Percentiles rank a stretch among this genome's conserved stretches.
Conservation (phyloP, 2,329 filamentous ascomycete genomes). For the Colletotrichum siamense region DNA sequence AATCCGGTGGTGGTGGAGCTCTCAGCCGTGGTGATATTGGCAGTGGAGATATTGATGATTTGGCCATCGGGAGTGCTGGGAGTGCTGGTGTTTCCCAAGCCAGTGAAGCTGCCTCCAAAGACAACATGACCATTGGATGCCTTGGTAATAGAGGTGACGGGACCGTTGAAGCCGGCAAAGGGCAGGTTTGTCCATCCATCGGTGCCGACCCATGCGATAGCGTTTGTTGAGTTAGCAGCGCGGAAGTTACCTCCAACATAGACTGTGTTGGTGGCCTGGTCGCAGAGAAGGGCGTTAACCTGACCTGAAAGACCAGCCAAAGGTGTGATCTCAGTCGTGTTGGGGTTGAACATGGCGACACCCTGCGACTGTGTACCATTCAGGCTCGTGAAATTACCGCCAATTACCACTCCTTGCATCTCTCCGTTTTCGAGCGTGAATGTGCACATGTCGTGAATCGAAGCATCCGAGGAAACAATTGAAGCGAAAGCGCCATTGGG, state of each 20-base stretch:
- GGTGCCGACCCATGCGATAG: constrained; percentile 77
- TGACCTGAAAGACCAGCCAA: constrained; percentile 82
- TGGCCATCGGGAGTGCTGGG: constrained; percentile 74
- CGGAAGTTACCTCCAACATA: constrained; percentile 91
- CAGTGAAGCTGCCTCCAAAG: constrained; percentile 90
- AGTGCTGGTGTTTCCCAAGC: constrained; percentile 79
- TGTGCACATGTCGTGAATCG: constrained; percentile 87
- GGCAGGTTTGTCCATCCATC: constrained; percentile 80
- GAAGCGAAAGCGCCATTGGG: constrained; percentile 85
- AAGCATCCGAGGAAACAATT: constrained; percentile 78
- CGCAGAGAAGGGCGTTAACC: constrained; percentile 84
- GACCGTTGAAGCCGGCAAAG: constrained; percentile 94
- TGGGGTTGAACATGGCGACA: constrained; percentile 81
- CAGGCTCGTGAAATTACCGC: constrained; percentile 94
- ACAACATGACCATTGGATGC: constrained; percentile 83
- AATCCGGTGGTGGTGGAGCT: constrained; percentile 69
- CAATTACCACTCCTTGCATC: constrained; percentile 79
- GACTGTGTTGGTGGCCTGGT: constrained; percentile 76
- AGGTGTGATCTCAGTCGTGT: constrained; percentile 72
- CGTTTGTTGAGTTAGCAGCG: constrained; percentile 83
- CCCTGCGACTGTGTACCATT: constrained; percentile 77
- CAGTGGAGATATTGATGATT: constrained; percentile 82
- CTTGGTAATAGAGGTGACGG: constrained; percentile 84
- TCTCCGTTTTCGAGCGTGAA: constrained; percentile 72
- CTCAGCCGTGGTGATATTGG: constrained; percentile 72